A percentile compares a stretch with the other conserved stretches of the same genome.
Evolutionary conservation across 2,329 filamentous ascomycete genomes (phyloP).

Genomic region (Aspergillus niger): DNA sequence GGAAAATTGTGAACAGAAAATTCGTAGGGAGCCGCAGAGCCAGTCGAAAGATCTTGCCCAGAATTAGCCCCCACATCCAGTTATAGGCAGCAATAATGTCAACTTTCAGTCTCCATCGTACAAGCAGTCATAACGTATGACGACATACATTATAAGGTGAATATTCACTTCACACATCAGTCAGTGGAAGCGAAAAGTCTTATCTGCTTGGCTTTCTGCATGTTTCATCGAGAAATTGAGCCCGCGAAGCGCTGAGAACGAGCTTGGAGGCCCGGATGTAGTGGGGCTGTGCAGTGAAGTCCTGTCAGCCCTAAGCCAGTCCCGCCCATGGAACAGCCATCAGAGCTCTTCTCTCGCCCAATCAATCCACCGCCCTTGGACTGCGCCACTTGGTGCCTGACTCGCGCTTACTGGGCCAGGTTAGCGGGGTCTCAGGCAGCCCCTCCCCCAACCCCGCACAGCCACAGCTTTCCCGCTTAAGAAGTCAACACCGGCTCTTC

Average conservation of each 20-base stretch:
- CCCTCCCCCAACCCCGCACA: constrained; percentile 1
- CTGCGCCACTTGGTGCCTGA: constrained; percentile 4
- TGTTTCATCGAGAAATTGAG: background rate
- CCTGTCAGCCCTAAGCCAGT: background rate
- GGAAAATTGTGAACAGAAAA: too few species aligned
- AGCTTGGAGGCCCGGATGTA: background rate
- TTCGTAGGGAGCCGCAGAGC: too few species aligned
- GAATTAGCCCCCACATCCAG: too few species aligned
- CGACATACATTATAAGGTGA: too few species aligned
- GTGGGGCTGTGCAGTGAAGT: background rate
- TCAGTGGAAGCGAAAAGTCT: too few species aligned
- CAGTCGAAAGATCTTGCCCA: too few species aligned
- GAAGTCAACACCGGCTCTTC: background rate
- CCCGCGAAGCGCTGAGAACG: background rate
- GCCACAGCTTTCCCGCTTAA: background rate
- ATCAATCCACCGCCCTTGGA: background rate
- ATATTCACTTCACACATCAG: too few species aligned
- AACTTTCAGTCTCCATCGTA: too few species aligned
- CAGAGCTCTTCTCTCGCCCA: background rate
- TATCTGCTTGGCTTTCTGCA: too few species aligned
- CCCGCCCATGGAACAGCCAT: background rate
- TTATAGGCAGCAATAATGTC: too few species aligned
- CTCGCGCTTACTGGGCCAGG: background rate
- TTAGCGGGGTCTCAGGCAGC: constrained; percentile 2
- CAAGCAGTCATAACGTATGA: too few species aligned